Conservation (phyloP, 2,329 filamentous ascomycete genomes). For the Leptographium lundbergii region DNA sequence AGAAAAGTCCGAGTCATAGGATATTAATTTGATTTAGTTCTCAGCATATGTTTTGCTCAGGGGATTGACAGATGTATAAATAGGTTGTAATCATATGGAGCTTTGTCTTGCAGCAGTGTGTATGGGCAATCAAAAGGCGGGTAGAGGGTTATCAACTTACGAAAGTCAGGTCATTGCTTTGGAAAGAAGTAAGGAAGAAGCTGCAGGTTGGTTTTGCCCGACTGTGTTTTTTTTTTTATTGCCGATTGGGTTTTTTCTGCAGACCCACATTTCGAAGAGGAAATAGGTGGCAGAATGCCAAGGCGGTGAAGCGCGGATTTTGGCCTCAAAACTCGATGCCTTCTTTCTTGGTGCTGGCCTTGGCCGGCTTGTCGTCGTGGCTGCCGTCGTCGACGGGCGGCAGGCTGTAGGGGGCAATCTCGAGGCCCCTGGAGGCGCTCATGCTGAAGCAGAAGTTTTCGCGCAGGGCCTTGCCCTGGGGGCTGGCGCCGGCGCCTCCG, state of each 20-base stretch:
- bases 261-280: neutral
- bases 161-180: neutral
- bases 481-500: slow-evolving; percentile 66
- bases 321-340: slow-evolving; percentile 56
- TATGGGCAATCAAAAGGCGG: neutral
- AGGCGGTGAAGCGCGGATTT: slow-evolving; percentile 9
- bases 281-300: neutral
- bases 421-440: slow-evolving; percentile 65
- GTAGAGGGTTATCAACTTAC: neutral
- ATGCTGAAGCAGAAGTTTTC: slow-evolving; percentile 87
- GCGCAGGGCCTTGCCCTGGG: slow-evolving; percentile 52
- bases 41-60: slow-evolving; percentile 34
- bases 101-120: neutral
- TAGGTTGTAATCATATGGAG: slow-evolving; percentile 32
- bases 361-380: slow-evolving; percentile 23
- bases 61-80: slow-evolving; percentile 47
- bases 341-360: slow-evolving; percentile 35
- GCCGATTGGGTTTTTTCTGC: neutral
- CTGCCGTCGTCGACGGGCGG: slow-evolving; percentile 72
- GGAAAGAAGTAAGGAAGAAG: slow-evolving; percentile 2
- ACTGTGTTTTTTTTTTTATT: neutral
- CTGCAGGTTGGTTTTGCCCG: neutral
- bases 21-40: slow-evolving; percentile 12
- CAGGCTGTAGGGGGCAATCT: slow-evolving; percentile 78
- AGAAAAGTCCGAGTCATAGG: slow-evolving; percentile 9